Percentiles rank a stretch among this genome's conserved stretches.
Evolutionary conservation across 495 filamentous ascomycete genomes (phyloP).

Genomic region (Trichoderma reesei): DNA sequence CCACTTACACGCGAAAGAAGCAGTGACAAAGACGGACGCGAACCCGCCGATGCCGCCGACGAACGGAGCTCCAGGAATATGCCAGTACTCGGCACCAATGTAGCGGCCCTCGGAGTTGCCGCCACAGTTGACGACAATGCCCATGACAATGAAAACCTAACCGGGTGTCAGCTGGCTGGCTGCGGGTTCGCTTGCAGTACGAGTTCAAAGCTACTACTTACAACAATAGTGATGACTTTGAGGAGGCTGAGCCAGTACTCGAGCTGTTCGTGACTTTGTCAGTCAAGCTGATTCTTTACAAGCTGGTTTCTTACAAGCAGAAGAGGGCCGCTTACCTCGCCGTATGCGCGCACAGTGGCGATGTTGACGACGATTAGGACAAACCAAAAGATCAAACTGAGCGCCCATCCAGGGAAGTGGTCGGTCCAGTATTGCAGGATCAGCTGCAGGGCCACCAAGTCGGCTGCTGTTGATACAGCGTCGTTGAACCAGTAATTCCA

Average conservation of each 20-base stretch:
- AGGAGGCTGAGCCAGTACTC: conserved; percentile 56
- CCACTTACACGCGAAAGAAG: conserved; percentile 19
- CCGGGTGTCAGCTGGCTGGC: conserved; percentile 27
- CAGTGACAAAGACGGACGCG: conserved; percentile 20
- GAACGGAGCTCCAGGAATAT: conserved; percentile 30
- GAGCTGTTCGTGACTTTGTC: conserved; percentile 17
- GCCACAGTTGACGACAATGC: conserved; percentile 41
- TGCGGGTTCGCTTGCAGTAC: conserved; percentile 9
- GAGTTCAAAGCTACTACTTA: conserved; percentile 36
- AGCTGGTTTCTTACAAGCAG: too few relatives aligned
- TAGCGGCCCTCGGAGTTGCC: conserved; percentile 58
- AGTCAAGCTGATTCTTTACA: background rate
- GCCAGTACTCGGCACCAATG: conserved; percentile 38
- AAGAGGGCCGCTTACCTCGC: conserved; percentile 26
- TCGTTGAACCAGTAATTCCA: conserved; percentile 39
- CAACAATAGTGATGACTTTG: conserved; percentile 57
- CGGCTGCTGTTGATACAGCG: conserved; percentile 51
- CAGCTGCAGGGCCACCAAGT: conserved; percentile 55
- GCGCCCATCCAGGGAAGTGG: conserved; percentile 42
- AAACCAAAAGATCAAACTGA: conserved; percentile 56
- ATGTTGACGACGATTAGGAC: conserved; percentile 51
- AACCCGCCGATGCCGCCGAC: conserved; percentile 13
- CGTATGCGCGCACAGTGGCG: conserved; percentile 47
- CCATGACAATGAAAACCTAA: conserved; percentile 42
- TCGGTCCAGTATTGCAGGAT: conserved; percentile 60